Conservation (phyloP, 2,329 filamentous ascomycete species). For the Colletotrichum sansevieriae region DNA sequence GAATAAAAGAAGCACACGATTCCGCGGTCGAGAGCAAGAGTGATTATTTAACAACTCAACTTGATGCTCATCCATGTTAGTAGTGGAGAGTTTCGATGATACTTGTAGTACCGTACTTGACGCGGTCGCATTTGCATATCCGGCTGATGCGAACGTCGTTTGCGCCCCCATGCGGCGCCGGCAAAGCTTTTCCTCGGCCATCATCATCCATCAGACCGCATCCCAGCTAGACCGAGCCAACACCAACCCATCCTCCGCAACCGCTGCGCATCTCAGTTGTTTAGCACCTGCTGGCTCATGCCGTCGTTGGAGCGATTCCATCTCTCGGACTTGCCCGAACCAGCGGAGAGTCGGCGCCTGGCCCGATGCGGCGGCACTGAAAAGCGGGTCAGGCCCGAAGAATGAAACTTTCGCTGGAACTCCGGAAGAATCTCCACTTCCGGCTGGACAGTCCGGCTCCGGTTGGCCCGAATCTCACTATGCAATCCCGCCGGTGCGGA, state of each 20-base stretch:
- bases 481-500: not conserved
- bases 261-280: not conserved
- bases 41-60: no score
- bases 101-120: no score
- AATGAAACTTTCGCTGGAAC: conserved; percentile 5
- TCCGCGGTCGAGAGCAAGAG: no score
- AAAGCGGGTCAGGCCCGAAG: not conserved
- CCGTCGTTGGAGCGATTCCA: no score
- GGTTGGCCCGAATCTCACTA: conserved; percentile 4
- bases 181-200: conserved; percentile 8
- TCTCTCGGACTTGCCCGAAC: no score
- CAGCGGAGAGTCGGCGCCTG: not conserved
- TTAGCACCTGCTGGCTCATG: not conserved
- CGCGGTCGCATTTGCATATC: not conserved
- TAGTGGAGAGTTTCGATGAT: no score
- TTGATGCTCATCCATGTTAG: no score
- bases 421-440: not conserved
- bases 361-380: not conserved
- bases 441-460: not conserved
- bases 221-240: not conserved
- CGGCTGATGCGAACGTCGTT: not conserved
- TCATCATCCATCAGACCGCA: not conserved
- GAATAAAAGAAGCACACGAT: no score
- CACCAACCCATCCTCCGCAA: not conserved
- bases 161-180: not conserved